Base-by-base conservation (phyloP, 805 yeast genomes). In the Candida taoyuanica region DNA sequence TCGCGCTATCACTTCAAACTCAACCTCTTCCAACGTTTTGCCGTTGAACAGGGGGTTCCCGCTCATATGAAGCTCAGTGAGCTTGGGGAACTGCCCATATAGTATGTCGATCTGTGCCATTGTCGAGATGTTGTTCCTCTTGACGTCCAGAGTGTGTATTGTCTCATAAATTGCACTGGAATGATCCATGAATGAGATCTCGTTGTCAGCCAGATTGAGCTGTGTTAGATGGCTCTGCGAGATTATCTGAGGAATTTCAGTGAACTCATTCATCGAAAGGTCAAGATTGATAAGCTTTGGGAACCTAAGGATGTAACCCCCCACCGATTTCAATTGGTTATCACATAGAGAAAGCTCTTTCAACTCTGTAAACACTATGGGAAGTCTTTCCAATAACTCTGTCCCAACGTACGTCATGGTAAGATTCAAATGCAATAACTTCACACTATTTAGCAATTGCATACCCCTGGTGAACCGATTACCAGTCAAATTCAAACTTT, bases 81-180 rank as follows among this genome's bases (percentile, higher is more conserved):
- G 52, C 7, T 58, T 49, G 0, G 79, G 74, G 29, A 75, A 69
- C 6, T 47, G 19, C 0, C 34, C 31, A 3, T 54, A 47, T 2
- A 81, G 34, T 0, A 31, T n/a, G 40, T 79, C 85, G 3, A 83
- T 53, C 17, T 59, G 67, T 0, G 43, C 31, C 81, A 85, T 82
- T 0, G 50, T 26, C 0, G 43, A 18, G 2, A 85, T 63, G 0
- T 45, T 26, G 50, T 83, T 84, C 41, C 64, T 44, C 13, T 83
- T 58, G 7, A 85, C 34, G 50, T 83, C 81, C 2, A 85, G 52
- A 0, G 43, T 30, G 12, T 13, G 29, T 3, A 70, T 34, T 8
- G 39, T 30, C 4, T 24, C 16, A n/a, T 29, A 33, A 17, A 17
- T 31, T 1, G 30, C 8, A 34, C 1, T 47, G 12, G 13, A 73